Evolutionary conservation across 2,329 filamentous ascomycete species (phyloP).

Genomic region (Rhexocercosporidium sp.): DNA sequence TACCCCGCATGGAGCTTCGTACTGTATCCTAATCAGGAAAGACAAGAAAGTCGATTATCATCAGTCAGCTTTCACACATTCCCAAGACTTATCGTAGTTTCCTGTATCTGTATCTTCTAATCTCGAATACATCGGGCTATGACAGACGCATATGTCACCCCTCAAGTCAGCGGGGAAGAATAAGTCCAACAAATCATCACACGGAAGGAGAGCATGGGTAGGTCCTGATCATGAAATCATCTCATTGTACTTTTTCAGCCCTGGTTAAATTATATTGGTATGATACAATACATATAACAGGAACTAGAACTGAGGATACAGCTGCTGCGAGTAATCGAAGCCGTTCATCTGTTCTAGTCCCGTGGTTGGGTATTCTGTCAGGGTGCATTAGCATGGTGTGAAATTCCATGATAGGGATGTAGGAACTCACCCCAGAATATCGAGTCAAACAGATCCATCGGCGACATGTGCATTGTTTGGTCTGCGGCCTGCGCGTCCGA

Average conservation of each 20-base stretch:
- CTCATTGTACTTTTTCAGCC: background rate
- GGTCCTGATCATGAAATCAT: background rate
- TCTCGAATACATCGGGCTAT: too few species aligned
- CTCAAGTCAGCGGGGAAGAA: too few species aligned
- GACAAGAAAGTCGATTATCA: too few species aligned
- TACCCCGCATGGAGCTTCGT: too few species aligned
- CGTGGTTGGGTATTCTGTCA: conserved; percentile 30
- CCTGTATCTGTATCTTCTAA: too few species aligned
- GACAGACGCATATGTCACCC: too few species aligned
- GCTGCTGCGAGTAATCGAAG: conserved; percentile 33
- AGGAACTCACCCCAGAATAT: conserved; percentile 67
- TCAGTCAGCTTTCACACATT: too few species aligned
- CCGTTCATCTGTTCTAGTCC: conserved; percentile 27
- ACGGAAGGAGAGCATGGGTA: background rate
- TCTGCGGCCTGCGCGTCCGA: conserved; percentile 55
- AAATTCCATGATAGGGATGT: background rate
- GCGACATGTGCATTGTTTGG: conserved; percentile 64
- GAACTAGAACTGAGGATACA: conserved; percentile 31
- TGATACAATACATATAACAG: background rate
- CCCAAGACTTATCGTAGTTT: too few species aligned
- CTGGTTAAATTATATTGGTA: background rate
- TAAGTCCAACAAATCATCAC: background rate
- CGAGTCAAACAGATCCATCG: conserved; percentile 71
- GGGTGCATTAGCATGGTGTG: conserved; percentile 18
- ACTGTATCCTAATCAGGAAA: too few species aligned